Percentiles rank a stretch among this genome's conserved stretches.
phyloP scores from a whole-genome alignment of 2,329 filamentous ascomycete genomes.

The Monosporascus sp. region DNA sequence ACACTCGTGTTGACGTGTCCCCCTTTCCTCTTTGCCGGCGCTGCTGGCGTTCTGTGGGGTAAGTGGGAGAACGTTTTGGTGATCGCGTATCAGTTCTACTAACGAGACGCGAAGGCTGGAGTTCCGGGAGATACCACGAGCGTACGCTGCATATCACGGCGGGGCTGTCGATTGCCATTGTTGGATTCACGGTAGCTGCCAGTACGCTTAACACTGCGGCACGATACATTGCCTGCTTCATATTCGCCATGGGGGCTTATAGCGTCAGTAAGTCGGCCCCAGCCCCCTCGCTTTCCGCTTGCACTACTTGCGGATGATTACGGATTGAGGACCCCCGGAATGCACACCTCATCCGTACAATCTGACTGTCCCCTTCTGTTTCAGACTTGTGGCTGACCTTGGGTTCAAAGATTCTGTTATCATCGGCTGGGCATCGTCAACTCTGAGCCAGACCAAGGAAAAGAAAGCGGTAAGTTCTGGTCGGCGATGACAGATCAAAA shows the following conservation, averaged over 20 bases:
- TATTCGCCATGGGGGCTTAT: slow-evolving; percentile 37
- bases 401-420: slow-evolving; percentile 30
- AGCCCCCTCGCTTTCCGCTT: no score
- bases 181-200: slow-evolving; percentile 36
- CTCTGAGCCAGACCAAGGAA: slow-evolving; percentile 41
- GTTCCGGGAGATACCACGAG: slow-evolving; percentile 42
- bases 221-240: slow-evolving; percentile 36
- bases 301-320: no score
- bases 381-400: no score
- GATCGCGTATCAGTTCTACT: no score
- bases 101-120: slow-evolving; percentile 34
- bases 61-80: no score
- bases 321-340: no score
- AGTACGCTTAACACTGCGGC: slow-evolving; percentile 32
- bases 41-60: slow-evolving; percentile 32
- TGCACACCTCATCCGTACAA: no score
- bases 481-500: no score
- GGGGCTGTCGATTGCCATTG: slow-evolving; percentile 34
- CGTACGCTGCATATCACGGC: slow-evolving; percentile 44
- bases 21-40: slow-evolving; percentile 45
- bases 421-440: slow-evolving; percentile 39
- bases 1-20: slow-evolving; percentile 48
- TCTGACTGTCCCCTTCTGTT: no score
- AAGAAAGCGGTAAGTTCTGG: slow-evolving; percentile 35
- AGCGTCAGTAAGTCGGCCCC: slow-evolving; percentile 26